A percentile compares a stretch with the other conserved stretches of the same genome.
These are phyloP conservation scores for Peterozyma xylosa DNA, from an alignment of 805 yeast genomes.

Conservation along the genomic window DNA sequence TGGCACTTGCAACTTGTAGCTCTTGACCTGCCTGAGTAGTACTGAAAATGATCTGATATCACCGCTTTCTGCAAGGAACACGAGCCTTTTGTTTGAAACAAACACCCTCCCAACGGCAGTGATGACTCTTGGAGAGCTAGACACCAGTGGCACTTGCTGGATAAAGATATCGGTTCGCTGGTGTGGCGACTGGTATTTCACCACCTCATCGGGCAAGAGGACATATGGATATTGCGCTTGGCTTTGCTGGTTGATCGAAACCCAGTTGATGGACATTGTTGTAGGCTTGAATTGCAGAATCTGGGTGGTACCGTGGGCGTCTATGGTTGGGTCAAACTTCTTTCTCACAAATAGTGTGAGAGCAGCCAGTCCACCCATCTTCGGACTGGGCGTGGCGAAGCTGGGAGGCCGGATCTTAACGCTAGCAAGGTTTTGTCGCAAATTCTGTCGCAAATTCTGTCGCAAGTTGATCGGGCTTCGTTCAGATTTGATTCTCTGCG, in stretches of 20 bases:
- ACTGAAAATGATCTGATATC: constrained; percentile 35
- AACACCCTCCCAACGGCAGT: constrained; percentile 27
- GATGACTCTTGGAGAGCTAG: constrained; percentile 13
- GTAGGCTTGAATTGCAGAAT: too few species aligned
- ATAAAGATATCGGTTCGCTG: constrained; percentile 9
- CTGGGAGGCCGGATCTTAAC: too few species aligned
- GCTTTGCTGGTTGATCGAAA: constrained; percentile 13
- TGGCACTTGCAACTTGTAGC: constrained; percentile 35
- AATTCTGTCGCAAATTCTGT: too few species aligned
- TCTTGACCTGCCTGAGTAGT: constrained; percentile 20
- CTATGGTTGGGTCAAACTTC: too few species aligned
- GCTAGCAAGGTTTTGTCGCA: too few species aligned
- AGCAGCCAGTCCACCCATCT: too few species aligned
- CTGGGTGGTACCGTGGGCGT: too few species aligned
- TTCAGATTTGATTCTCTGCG: too few species aligned
- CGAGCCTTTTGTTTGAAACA: constrained; percentile 33
- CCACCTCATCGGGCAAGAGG: constrained; percentile 16
- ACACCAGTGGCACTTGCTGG: constrained; percentile 11
- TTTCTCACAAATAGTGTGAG: too few species aligned
- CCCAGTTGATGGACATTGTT: neutral
- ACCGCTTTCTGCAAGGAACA: constrained; percentile 32
- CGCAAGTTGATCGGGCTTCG: too few species aligned
- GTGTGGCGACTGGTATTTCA: constrained; percentile 13
- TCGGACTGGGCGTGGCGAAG: too few species aligned
- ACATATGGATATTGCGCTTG: constrained; percentile 17